Evolutionary conservation across 2,329 filamentous ascomycete genomes (phyloP).

Genomic region (Aspergillus hiratsukae): DNA sequence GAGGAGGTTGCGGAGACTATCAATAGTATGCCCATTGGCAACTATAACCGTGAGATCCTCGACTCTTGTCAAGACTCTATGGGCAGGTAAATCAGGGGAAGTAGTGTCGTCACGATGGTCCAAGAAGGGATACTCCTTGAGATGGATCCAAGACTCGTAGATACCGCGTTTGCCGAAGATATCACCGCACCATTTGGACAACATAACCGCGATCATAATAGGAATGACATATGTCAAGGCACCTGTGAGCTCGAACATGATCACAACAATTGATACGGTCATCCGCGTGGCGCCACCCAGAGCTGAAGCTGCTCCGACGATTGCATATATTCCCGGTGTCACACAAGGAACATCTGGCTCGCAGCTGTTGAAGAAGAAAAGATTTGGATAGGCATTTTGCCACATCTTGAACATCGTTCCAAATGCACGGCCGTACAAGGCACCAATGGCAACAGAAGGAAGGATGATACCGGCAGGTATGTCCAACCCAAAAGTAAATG

Average conservation of each 20-base stretch:
- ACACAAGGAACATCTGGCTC: constrained; percentile 83
- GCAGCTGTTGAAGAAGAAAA: constrained; percentile 74
- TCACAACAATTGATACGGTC: constrained; percentile 97
- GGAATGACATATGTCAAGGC: constrained; percentile 93
- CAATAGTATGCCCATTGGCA: constrained; percentile 81
- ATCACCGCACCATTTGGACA: constrained; percentile 97
- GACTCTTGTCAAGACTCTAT: constrained; percentile 84
- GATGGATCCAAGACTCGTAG: constrained; percentile 96
- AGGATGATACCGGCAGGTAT: constrained; percentile 94
- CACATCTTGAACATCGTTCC: constrained; percentile 87
- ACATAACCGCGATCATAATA: constrained; percentile 98
- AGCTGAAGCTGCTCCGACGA: constrained; percentile 92
- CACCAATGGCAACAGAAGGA: constrained; percentile 93
- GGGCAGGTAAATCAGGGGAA: constrained; percentile 79
- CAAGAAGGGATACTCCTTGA: constrained; percentile 92
- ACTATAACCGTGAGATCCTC: constrained; percentile 87
- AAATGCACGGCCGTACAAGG: constrained; percentile 80
- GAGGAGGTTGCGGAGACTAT: constrained; percentile 66
- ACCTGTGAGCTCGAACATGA: constrained; percentile 98
- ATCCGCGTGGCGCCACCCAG: constrained; percentile 90
- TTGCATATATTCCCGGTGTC: constrained; percentile 91
- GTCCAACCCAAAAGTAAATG: constrained; percentile 87
- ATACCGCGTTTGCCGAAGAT: constrained; percentile 89
- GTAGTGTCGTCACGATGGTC: constrained; percentile 78
- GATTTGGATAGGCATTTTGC: constrained; percentile 72